Evolutionary conservation across 1,284 basidiomycete species (phyloP), one percentile per base, ranked within the genome.

Genomic region (Fistulina hepatica): DNA sequence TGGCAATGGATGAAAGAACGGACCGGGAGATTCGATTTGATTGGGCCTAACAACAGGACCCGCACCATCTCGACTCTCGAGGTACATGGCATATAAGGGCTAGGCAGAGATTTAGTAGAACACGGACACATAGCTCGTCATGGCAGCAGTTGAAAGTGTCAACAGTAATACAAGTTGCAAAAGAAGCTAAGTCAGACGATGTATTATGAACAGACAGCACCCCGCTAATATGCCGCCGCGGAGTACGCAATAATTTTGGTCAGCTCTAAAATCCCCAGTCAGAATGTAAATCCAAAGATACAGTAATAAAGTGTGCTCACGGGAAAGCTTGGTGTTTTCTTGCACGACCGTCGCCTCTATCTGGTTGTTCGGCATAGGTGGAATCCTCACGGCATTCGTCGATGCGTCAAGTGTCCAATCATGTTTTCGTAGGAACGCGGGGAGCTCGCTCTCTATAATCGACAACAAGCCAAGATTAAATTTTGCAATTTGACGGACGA

Each of bases 291-390:
- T 11, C 4, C 32, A 28, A 30, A 26, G 7, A 32, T 28, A n/a
- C 35, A 36, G 39, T 19, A 40, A 47, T 23, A 35, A 23, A 20
- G 10, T 25, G 16, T 27, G 76, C 86, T 57, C 61, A 93, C 90
- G 92, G 48, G 80, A 78, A 41, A 95, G 67, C 57, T 83, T 82
- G 47, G 95, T 84, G 50, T 72, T 80, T 65, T 95, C 92, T 60
- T 89, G 85, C 31, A 94, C 84, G 27, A 94, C 76, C n/a, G 86
- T 86, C 1, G 91, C 86, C 58, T 91, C 86, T 52, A 95, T 89
- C 54, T 91, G 84, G 61, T 95, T 97, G 60, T 93, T 88, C n/a
- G 82, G 83, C 59, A 92, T 93, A 35, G 78, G 71, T 26, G 91
- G 90, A 39, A 95, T 69, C 19, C 60, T 64, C 33, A 91, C 72